These are phyloP conservation scores for Akanthomyces muscarius DNA, from an alignment of 2,329 filamentous ascomycete genomes.

Conservation along the genomic window DNA sequence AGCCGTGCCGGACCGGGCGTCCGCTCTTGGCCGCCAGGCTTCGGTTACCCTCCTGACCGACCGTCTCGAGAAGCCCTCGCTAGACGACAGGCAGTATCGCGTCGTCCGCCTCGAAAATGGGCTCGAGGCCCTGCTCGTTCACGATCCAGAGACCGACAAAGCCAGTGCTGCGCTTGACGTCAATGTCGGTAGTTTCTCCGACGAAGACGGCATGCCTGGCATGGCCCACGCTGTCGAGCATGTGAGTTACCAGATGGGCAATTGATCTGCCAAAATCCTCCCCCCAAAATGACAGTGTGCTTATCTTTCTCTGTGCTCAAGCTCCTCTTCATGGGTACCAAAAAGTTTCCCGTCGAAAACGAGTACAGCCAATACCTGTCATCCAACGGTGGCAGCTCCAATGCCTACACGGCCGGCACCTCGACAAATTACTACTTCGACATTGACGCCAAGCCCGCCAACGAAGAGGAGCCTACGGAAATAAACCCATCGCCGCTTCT, in stretches of 20 bases:
- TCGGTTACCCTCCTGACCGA: slow-evolving; percentile 55
- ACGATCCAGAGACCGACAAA: slow-evolving; percentile 94
- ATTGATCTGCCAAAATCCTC: slow-evolving; percentile 21
- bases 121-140: slow-evolving; percentile 86
- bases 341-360: slow-evolving; percentile 96
- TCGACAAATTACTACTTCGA: slow-evolving; percentile 99
- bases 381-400: slow-evolving; percentile 84
- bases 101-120: slow-evolving; percentile 82
- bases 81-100: slow-evolving; percentile 83
- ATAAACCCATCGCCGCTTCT: slow-evolving; percentile 60
- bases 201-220: slow-evolving; percentile 84
- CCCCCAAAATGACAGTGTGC: not conserved
- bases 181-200: slow-evolving; percentile 93
- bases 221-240: slow-evolving; percentile 97
- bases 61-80: slow-evolving; percentile 71
- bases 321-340: slow-evolving; percentile 95
- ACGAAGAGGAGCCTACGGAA: slow-evolving; percentile 52
- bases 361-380: slow-evolving; percentile 93
- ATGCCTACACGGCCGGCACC: slow-evolving; percentile 88
- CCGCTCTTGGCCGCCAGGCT: slow-evolving; percentile 25
- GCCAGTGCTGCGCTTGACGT: slow-evolving; percentile 93
- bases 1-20: slow-evolving; percentile 31
- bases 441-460: slow-evolving; percentile 73
- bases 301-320: slow-evolving; percentile 26
- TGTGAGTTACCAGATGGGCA: slow-evolving; percentile 38